These are phyloP conservation scores for Plasmodium blacklocki DNA, from an alignment of 169 alveolate species.

Conservation along the genomic window DNA sequence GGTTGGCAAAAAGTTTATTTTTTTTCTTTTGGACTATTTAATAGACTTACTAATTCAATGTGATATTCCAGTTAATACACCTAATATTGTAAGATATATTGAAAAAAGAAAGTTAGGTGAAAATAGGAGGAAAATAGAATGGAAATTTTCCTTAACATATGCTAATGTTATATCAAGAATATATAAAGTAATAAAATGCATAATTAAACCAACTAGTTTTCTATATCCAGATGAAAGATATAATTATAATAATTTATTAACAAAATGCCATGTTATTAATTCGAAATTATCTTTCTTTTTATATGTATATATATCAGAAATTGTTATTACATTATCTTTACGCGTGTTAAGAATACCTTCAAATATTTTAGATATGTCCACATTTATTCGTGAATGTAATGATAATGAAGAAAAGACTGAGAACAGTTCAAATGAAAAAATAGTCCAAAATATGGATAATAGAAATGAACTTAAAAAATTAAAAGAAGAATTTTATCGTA, in stretches of 20 bases:
- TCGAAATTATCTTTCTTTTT: constrained; percentile 47
- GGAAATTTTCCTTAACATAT: constrained; percentile 61
- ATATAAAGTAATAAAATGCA: constrained; percentile 46
- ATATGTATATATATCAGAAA: constrained; percentile 42
- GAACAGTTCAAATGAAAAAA: constrained; percentile 12
- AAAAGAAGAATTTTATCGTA: constrained; percentile 31
- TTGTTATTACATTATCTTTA: constrained; percentile 36
- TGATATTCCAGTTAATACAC: constrained; percentile 35
- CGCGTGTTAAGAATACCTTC: constrained; percentile 52
- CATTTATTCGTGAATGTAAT: constrained; percentile 9
- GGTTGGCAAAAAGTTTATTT: constrained; percentile 40
- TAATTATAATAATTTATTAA: constrained; percentile 26
- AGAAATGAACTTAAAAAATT: constrained; percentile 26
- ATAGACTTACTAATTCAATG: constrained; percentile 53
- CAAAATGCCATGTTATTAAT: constrained; percentile 58
- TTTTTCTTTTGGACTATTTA: constrained; percentile 33
- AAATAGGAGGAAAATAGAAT: constrained; percentile 3
- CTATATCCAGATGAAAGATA: constrained; percentile 75
- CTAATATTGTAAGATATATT: constrained; percentile 44
- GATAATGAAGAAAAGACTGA: constrained; percentile 24
- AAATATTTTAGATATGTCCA: constrained; percentile 19
- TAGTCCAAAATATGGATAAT: background rate
- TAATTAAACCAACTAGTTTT: constrained; percentile 49
- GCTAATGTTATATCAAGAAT: constrained; percentile 49
- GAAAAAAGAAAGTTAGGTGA: constrained; percentile 55